Percentiles rank a stretch among this genome's conserved stretches.
phyloP scores from a whole-genome alignment of 2,329 filamentous ascomycete species.

The Tolypocladium endophyticum region DNA sequence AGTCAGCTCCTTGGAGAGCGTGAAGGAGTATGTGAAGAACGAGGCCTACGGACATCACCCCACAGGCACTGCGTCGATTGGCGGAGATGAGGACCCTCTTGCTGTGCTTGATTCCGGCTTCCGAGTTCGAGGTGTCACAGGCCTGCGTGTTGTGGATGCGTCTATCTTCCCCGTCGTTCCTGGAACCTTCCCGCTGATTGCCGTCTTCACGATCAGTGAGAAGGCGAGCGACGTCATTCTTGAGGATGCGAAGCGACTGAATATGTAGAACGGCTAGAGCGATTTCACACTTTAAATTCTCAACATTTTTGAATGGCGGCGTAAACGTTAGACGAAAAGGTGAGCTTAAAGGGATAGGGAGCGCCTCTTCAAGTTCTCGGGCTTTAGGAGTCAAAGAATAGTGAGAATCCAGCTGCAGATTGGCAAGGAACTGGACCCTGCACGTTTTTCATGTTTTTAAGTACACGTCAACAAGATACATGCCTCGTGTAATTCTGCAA shows the following conservation, averaged over 20 bases:
- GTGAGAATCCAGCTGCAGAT: too few species aligned
- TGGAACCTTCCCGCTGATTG: slow-evolving; percentile 22
- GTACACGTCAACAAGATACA: background rate
- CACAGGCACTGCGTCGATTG: slow-evolving; percentile 45
- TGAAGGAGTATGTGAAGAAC: background rate
- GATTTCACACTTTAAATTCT: background rate
- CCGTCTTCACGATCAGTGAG: slow-evolving; percentile 41
- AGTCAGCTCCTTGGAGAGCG: slow-evolving; percentile 12
- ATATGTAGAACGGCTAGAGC: background rate
- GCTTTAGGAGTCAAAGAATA: background rate
- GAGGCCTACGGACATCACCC: slow-evolving; percentile 48
- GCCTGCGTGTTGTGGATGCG: slow-evolving; percentile 52
- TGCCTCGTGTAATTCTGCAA: background rate
- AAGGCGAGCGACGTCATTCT: slow-evolving; percentile 37
- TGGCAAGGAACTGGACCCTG: background rate
- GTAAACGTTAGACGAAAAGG: too few species aligned
- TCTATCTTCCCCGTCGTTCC: slow-evolving; percentile 30
- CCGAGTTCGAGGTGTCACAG: slow-evolving; percentile 42
- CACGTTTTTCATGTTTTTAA: too few species aligned
- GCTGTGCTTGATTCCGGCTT: slow-evolving; percentile 49
- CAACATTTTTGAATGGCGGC: too few species aligned
- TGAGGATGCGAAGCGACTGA: slow-evolving; percentile 5
- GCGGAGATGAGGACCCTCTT: slow-evolving; percentile 38
- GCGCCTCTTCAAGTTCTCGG: background rate
- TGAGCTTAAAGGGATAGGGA: too few species aligned